Percentiles rank a stretch among this genome's conserved stretches.
phyloP scores from a whole-genome alignment of 768 basidiomycete genomes.

The Nidula microcarpa region DNA sequence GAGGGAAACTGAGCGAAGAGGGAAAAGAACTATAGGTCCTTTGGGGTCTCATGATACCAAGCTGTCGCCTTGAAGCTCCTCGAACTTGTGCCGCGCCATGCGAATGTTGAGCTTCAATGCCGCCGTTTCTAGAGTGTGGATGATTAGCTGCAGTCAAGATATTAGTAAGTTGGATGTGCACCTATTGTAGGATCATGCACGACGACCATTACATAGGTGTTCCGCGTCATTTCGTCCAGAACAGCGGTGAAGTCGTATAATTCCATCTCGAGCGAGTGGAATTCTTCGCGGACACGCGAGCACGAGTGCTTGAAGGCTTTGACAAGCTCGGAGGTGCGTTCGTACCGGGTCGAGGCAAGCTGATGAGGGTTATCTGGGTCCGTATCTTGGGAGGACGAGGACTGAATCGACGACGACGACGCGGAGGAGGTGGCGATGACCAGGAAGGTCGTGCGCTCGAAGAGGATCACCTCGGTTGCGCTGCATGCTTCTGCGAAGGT shows the following conservation, averaged over 20 bases:
- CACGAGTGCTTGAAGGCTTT: constrained; percentile 95
- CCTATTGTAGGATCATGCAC: constrained; percentile 88
- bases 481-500: constrained; percentile 85
- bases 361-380: constrained; percentile 30
- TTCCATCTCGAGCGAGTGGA: constrained; percentile 84
- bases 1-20: neutral
- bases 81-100: constrained; percentile 83
- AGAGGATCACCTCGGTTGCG: constrained; percentile 92
- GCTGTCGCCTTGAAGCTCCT: constrained; percentile 80
- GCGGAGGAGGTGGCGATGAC: constrained; percentile 84
- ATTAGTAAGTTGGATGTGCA: constrained; percentile 24
- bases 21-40: constrained; percentile 2
- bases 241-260: constrained; percentile 83
- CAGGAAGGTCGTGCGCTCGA: constrained; percentile 96
- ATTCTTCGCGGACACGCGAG: constrained; percentile 80
- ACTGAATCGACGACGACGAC: constrained; percentile 30
- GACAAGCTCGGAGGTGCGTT: constrained; percentile 88
- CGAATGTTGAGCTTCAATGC: constrained; percentile 86
- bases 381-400: constrained; percentile 12
- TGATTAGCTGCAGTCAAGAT: constrained; percentile 2
- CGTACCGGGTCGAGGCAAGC: constrained; percentile 71
- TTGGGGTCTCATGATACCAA: constrained; percentile 27
- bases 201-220: constrained; percentile 90
- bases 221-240: constrained; percentile 87
- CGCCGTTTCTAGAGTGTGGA: constrained; percentile 65